Percentiles rank a stretch among this genome's conserved stretches.
These are phyloP conservation scores for Sugiyamaella pinicola DNA, from an alignment of 1,139 yeast species.

Conservation along the genomic window DNA sequence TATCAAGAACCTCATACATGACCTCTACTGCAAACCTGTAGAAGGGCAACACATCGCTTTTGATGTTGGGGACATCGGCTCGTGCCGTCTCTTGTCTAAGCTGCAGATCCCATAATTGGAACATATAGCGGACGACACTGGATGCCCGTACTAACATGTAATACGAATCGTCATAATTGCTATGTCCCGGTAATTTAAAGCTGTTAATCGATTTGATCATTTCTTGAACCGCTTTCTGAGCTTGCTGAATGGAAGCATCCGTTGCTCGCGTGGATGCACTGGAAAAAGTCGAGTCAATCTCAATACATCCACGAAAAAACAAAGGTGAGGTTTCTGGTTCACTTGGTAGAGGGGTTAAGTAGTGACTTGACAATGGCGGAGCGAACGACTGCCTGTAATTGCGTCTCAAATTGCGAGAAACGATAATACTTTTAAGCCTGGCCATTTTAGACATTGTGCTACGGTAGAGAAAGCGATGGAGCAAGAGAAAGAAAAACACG, in stretches of 20 bases:
- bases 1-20: background rate
- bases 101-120: background rate
- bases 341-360: background rate
- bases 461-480: background rate
- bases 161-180: background rate
- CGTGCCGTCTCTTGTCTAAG: background rate
- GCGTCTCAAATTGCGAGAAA: background rate
- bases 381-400: background rate
- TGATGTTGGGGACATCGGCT: background rate
- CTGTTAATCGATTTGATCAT: slow-evolving; percentile 2
- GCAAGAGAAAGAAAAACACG: background rate
- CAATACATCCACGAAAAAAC: too few species aligned
- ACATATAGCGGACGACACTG: background rate
- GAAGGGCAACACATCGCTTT: background rate
- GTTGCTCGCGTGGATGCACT: background rate
- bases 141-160: background rate
- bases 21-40: slow-evolving; percentile 1
- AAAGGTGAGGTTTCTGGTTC: too few species aligned
- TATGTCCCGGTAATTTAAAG: background rate
- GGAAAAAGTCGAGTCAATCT: too few species aligned
- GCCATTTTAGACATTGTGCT: slow-evolving; percentile 1
- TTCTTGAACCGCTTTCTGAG: background rate
- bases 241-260: background rate
- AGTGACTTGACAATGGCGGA: background rate
- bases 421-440: background rate